phyloP scores from a whole-genome alignment of 257 asterid genomes.

The Petunia secreta region DNA sequence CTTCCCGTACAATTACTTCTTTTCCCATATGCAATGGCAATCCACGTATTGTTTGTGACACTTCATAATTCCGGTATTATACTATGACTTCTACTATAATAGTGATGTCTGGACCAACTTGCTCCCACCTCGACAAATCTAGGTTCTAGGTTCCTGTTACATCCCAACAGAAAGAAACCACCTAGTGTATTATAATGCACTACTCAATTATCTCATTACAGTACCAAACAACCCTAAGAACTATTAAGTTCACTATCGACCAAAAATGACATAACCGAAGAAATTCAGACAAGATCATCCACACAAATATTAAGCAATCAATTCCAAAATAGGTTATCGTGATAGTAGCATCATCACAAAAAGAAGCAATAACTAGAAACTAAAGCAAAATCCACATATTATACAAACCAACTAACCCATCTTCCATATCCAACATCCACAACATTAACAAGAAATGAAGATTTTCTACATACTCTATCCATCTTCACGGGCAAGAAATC shows the following conservation, averaged over 20 bases:
- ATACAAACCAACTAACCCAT: neutral
- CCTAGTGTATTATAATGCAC: neutral
- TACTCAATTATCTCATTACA: neutral
- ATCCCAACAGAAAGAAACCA: neutral
- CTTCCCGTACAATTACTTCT: neutral
- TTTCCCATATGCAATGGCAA: neutral
- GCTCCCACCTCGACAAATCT: neutral
- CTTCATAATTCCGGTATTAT: neutral
- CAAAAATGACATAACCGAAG: neutral
- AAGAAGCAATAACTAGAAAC: neutral
- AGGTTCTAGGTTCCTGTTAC: neutral
- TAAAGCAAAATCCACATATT: neutral
- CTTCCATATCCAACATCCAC: neutral
- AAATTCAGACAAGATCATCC: neutral
- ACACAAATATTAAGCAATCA: neutral
- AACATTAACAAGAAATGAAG: neutral
- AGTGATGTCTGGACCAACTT: neutral
- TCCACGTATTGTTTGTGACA: neutral
- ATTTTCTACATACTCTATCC: neutral
- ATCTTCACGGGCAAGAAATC: neutral
- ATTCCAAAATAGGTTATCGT: neutral
- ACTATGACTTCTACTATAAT: neutral
- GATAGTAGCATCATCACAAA: constrained; percentile 15
- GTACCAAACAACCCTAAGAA: neutral
- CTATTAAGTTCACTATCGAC: neutral